These are phyloP conservation scores for Cercospora sesami DNA, from an alignment of 2,329 filamentous ascomycete genomes.

Conservation along the genomic window DNA sequence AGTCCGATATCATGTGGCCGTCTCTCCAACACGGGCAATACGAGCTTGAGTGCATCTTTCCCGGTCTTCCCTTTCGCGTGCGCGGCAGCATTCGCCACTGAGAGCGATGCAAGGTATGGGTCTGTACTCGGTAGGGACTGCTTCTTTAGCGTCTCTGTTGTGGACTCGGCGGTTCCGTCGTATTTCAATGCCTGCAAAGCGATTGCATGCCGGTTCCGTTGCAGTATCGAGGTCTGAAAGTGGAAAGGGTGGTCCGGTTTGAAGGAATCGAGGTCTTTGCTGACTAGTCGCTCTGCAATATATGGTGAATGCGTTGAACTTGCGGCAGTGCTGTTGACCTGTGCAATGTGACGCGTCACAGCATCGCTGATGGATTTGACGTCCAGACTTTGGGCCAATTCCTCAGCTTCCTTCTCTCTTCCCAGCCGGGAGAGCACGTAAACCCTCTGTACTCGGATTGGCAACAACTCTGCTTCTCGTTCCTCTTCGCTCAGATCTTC, in stretches of 20 bases:
- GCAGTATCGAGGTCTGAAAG: slow-evolving; percentile 65
- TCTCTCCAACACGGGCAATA: slow-evolving; percentile 69
- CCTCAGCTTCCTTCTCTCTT: slow-evolving; percentile 64
- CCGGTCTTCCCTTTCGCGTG: slow-evolving; percentile 63
- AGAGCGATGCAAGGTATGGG: slow-evolving; percentile 53
- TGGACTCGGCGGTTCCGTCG: slow-evolving; percentile 61
- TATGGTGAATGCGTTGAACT: slow-evolving; percentile 62
- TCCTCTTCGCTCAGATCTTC: slow-evolving; percentile 74
- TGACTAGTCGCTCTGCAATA: slow-evolving; percentile 62
- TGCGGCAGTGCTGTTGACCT: slow-evolving; percentile 63
- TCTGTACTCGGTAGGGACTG: slow-evolving; percentile 46
- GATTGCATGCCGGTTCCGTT: slow-evolving; percentile 64
- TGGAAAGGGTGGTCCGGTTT: slow-evolving; percentile 67
- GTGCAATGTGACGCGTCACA: slow-evolving; percentile 65
- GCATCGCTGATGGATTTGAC: slow-evolving; percentile 65
- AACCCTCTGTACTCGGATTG: slow-evolving; percentile 74
- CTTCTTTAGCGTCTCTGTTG: slow-evolving; percentile 51
- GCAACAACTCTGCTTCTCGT: slow-evolving; percentile 70
- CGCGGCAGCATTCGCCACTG: slow-evolving; percentile 72
- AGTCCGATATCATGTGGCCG: slow-evolving; percentile 79
- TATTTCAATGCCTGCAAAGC: slow-evolving; percentile 69
- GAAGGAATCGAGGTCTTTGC: slow-evolving; percentile 54
- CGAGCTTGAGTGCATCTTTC: slow-evolving; percentile 67
- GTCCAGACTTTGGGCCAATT: slow-evolving; percentile 63
- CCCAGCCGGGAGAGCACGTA: slow-evolving; percentile 69